A percentile compares a stretch with the other conserved stretches of the same genome.
These are phyloP conservation scores for Pseudogymnoascus sp. DNA, from an alignment of 2,329 filamentous ascomycete genomes.

Conservation along the genomic window DNA sequence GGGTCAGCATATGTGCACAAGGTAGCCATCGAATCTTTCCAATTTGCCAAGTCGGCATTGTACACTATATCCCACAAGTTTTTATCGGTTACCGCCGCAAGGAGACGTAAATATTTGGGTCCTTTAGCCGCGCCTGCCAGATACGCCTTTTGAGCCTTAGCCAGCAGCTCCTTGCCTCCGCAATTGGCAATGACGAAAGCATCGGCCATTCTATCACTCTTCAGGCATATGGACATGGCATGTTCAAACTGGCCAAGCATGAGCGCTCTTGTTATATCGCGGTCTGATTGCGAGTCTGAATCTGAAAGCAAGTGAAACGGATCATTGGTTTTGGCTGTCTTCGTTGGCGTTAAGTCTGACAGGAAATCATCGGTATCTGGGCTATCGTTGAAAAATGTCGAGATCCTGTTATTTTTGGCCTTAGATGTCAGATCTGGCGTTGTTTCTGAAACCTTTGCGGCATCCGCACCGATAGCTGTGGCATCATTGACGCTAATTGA, in stretches of 20 bases:
- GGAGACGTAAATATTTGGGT: conserved; percentile 84
- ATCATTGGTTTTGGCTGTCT: conserved; percentile 86
- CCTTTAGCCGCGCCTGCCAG: conserved; percentile 65
- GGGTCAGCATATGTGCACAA: conserved; percentile 92
- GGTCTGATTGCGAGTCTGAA: conserved; percentile 75
- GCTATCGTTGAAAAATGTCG: conserved; percentile 72
- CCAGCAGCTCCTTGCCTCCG: conserved; percentile 83
- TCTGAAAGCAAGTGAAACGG: conserved; percentile 86
- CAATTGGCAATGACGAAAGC: conserved; percentile 98
- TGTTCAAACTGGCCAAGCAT: conserved; percentile 87
- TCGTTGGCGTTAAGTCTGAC: conserved; percentile 73
- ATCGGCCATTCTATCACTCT: conserved; percentile 85
- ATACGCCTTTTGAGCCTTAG: conserved; percentile 89
- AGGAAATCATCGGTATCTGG: conserved; percentile 78
- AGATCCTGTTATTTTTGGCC: conserved; percentile 53
- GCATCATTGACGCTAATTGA: conserved; percentile 42
- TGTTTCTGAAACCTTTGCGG: conserved; percentile 39
- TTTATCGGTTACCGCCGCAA: conserved; percentile 88
- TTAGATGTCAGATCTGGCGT: conserved; percentile 36
- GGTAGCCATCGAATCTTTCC: conserved; percentile 95
- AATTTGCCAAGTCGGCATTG: conserved; percentile 84
- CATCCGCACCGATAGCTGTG: conserved; percentile 25
- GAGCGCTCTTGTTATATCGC: conserved; percentile 75
- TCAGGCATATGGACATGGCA: conserved; percentile 79
- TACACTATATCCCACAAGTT: conserved; percentile 98